Evolutionary conservation across 2,329 filamentous ascomycete genomes (phyloP).

Genomic region (Lachnellula suecica): DNA sequence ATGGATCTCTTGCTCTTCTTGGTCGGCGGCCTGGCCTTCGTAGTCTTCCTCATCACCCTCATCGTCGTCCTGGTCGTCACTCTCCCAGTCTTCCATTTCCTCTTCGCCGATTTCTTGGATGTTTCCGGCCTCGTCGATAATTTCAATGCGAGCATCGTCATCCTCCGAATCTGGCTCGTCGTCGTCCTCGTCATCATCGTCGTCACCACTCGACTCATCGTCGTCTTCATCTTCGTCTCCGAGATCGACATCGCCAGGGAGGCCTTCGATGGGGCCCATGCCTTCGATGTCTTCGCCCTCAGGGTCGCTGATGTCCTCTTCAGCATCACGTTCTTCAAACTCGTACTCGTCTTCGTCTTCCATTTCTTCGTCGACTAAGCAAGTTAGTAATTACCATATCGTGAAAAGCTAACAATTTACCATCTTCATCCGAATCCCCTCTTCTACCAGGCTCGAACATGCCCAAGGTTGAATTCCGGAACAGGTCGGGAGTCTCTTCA

Average conservation of each 20-base stretch:
- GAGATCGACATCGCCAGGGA: conserved; percentile 60
- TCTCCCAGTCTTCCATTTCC: conserved; percentile 61
- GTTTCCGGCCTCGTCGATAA: conserved; percentile 63
- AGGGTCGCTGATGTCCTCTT: conserved; percentile 86
- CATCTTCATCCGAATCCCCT: conserved; percentile 76
- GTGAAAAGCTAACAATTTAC: conserved; percentile 33
- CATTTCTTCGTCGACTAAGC: conserved; percentile 77
- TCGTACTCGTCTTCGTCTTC: conserved; percentile 83
- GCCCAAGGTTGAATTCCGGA: conserved; percentile 91
- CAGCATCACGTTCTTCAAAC: no score
- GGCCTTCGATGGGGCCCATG: conserved; percentile 82
- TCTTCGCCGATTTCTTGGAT: conserved; percentile 50
- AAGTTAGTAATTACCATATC: neutral
- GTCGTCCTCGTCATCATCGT: conserved; percentile 55
- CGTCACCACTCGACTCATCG: conserved; percentile 60
- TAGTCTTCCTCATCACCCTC: conserved; percentile 50
- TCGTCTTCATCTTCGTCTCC: conserved; percentile 56
- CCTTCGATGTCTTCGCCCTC: conserved; percentile 79
- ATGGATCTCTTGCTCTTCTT: conserved; percentile 50
- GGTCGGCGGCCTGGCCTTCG: conserved; percentile 53
- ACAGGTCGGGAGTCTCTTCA: conserved; percentile 94
- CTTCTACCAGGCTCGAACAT: conserved; percentile 87
- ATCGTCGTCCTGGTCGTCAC: conserved; percentile 54
- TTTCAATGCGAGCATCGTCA: conserved; percentile 47
- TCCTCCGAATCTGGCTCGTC: conserved; percentile 56